Base-by-base conservation (phyloP, 805 yeast species). In the Komagataella phaffii region DNA sequence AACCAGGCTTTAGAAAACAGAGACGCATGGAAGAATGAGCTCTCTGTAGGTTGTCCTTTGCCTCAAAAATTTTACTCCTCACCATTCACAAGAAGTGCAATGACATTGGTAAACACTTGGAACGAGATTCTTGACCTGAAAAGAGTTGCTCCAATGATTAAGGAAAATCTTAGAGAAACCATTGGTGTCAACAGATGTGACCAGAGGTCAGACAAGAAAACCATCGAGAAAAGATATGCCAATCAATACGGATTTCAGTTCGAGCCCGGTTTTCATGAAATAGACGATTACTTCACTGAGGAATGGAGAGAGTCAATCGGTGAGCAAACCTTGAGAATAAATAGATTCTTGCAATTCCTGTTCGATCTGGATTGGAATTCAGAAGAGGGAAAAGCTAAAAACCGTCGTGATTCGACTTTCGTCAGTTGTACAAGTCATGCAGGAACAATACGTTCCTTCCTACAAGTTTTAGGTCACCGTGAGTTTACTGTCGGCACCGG, bases 31-130 rank as follows among this genome's bases (percentile, higher is more conserved):
- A 54, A 59, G 46, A 54, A 59, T 6, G 75, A 81, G 56, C 56
- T 77, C 5, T 56, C 52, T 6, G 60, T 64, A n/a, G 75, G 80
- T 2, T 77, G 78, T 3, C 79, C 83, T 4, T 55, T 77, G n/a
- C 88, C 88, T 0, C 62, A 71, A 19, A 68, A 65, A 46, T 79
- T 76, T 55, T 83, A 75, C 61, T 72, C 74, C 24, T 80, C 85
- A 1, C 88, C 88, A 0, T 73, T 83, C 64, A 79, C 83, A 48
- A 70, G 88, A 58, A 77, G 85, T 19, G 66, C 76, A n/a, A 73
- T 74, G 57, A 83, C 88, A 0, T 67, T 76, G 55, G 66, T 69
- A 5, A 62, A 70, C 47, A 80, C 87, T 1, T 76, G 53, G 53
- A 48, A 44, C 23, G 53, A 44, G n/a, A 47, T 51, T 6, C 21